Conservation (phyloP, 2,329 filamentous ascomycete species). For the Colletotrichum australisinense region DNA sequence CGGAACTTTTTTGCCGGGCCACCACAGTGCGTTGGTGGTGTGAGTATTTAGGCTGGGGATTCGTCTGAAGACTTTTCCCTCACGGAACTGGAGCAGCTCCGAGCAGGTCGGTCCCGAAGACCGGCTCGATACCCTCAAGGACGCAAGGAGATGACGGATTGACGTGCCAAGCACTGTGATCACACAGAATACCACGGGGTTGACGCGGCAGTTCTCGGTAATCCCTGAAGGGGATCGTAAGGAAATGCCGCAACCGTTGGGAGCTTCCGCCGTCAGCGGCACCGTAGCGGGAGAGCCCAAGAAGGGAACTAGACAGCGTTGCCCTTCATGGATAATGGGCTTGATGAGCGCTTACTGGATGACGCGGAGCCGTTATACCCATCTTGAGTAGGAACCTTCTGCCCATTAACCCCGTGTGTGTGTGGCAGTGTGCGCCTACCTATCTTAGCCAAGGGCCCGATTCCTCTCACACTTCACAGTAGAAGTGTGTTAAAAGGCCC, state of each 20-base stretch:
- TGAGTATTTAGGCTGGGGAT: conserved; percentile 28
- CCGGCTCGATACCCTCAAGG: background rate
- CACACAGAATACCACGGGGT: conserved; percentile 1
- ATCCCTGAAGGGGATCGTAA: background rate
- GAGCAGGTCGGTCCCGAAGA: background rate
- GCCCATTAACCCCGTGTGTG: too few relatives aligned
- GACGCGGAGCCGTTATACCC: background rate
- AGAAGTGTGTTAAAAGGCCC: too few relatives aligned
- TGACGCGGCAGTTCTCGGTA: conserved; percentile 27
- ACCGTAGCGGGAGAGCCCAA: background rate
- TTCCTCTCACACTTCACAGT: too few relatives aligned
- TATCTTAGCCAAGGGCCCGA: too few relatives aligned
- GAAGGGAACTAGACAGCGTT: background rate
- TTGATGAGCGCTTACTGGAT: background rate
- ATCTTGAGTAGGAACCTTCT: background rate
- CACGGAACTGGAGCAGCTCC: background rate
- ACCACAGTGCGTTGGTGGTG: conserved; percentile 4
- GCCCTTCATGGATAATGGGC: background rate
- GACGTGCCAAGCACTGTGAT: conserved; percentile 8
- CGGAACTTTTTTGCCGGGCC: conserved; percentile 14
- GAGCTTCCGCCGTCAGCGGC: too few relatives aligned
- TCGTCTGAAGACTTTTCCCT: conserved; percentile 26
- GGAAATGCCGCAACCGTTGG: conserved; percentile 29
- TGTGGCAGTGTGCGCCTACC: too few relatives aligned
- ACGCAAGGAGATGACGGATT: background rate